A percentile compares a stretch with the other conserved stretches of the same genome.
Conservation (phyloP, 2,329 filamentous ascomycete species). For the Triangularia setosa region DNA sequence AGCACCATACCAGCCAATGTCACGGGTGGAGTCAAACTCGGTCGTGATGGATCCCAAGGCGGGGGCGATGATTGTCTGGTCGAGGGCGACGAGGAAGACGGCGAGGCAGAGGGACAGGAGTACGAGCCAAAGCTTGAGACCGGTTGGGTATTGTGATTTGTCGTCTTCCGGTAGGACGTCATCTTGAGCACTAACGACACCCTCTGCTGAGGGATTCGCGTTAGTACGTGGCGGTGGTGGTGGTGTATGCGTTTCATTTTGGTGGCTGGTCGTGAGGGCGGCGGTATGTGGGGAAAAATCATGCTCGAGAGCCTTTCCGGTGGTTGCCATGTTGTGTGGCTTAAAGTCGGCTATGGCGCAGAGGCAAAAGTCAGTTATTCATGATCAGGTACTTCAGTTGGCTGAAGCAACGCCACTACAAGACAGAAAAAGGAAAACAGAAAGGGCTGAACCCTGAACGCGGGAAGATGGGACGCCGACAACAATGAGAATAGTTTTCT, state of each 20-base stretch:
- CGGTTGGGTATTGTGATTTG: background rate
- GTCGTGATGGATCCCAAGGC: constrained; percentile 7
- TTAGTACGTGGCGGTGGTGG: background rate
- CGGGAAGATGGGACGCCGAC: background rate
- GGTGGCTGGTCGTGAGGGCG: background rate
- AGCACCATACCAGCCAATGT: constrained; percentile 15
- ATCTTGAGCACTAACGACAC: background rate
- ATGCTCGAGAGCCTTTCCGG: background rate
- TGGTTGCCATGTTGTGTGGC: background rate
- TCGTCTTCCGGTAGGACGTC: background rate
- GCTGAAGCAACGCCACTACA: background rate
- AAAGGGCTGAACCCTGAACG: background rate
- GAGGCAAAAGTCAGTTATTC: background rate
- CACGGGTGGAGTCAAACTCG: constrained; percentile 1
- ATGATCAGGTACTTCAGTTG: background rate
- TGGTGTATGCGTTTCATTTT: background rate
- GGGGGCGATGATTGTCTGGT: constrained; percentile 3
- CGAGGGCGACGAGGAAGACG: constrained; percentile 1
- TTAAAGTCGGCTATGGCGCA: background rate
- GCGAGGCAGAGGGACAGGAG: constrained; percentile 1
- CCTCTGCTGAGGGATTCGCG: background rate
- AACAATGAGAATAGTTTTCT: too few relatives aligned
- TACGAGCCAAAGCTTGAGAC: background rate
- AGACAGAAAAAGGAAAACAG: background rate
- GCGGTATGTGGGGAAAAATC: background rate